Conservation (phyloP, 2,329 filamentous ascomycete genomes). For the Daldinia sp. region DNA sequence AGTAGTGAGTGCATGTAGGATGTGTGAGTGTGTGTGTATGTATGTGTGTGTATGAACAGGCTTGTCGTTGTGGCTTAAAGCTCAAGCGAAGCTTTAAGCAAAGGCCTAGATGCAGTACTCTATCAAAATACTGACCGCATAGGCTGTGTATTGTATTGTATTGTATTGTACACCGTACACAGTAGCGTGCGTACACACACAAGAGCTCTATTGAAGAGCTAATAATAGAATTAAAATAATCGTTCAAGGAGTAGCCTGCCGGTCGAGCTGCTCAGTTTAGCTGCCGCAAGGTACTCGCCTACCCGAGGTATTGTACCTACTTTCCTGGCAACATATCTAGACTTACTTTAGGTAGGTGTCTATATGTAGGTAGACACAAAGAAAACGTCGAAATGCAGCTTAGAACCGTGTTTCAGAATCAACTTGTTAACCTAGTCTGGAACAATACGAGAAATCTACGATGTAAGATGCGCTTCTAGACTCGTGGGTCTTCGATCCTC, state of each 20-base stretch:
- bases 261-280: constrained; percentile 1
- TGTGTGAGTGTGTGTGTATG: no score
- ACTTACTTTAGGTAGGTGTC: no score
- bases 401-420: constrained; percentile 34
- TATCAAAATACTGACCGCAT: not conserved
- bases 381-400: constrained; percentile 27
- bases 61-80: constrained; percentile 17
- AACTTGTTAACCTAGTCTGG: constrained; percentile 25
- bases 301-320: no score
- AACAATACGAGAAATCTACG: constrained; percentile 31
- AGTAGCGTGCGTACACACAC: not conserved
- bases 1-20: no score
- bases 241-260: not conserved
- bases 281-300: no score
- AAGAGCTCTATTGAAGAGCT: constrained; percentile 18
- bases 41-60: no score
- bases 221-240: constrained; percentile 24
- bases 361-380: not conserved
- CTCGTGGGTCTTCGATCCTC: constrained; percentile 17
- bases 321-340: no score
- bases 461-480: constrained; percentile 19
- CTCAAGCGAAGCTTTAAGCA: constrained; percentile 1
- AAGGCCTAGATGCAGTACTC: not conserved
- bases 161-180: no score
- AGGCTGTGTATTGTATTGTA: not conserved